Percentiles rank a stretch among this genome's conserved stretches.
phyloP scores from a whole-genome alignment of 148 eudicot genomes.

The Suaeda aralocaspica region DNA sequence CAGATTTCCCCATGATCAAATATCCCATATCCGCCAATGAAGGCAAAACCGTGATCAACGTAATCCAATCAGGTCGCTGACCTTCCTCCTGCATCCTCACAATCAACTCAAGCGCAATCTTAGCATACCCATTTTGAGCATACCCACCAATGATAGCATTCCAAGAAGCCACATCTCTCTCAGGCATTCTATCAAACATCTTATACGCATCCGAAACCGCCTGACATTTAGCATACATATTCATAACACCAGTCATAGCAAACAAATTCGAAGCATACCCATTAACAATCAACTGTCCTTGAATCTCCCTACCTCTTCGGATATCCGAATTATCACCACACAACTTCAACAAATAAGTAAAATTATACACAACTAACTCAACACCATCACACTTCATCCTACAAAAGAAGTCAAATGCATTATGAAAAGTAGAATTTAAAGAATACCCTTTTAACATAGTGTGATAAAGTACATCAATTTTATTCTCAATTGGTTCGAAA shows the following conservation, averaged over 20 bases:
- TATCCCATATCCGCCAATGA: slow-evolving; percentile 48
- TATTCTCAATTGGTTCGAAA: slow-evolving; percentile 43
- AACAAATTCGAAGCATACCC: slow-evolving; percentile 51
- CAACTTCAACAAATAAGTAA: slow-evolving; percentile 58
- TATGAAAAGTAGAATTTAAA: slow-evolving; percentile 27
- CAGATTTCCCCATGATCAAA: slow-evolving; percentile 40
- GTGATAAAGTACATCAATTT: slow-evolving; percentile 24
- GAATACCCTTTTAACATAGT: slow-evolving; percentile 42
- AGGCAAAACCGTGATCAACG: slow-evolving; percentile 56
- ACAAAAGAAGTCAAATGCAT: slow-evolving; percentile 39
- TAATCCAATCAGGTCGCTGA: slow-evolving; percentile 50
- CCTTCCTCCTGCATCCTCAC: slow-evolving; percentile 58
- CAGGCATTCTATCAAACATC: slow-evolving; percentile 78
- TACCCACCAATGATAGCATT: slow-evolving; percentile 66
- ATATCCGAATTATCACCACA: slow-evolving; percentile 53
- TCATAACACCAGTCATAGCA: slow-evolving; percentile 67
- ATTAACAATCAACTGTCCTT: slow-evolving; percentile 48
- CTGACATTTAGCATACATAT: slow-evolving; percentile 71
- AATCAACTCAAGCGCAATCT: slow-evolving; percentile 54
- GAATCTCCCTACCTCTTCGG: slow-evolving; percentile 58
- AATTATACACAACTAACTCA: slow-evolving; percentile 52
- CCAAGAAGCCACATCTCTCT: slow-evolving; percentile 76
- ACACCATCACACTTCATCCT: slow-evolving; percentile 56
- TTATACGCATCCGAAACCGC: slow-evolving; percentile 54
- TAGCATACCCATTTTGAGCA: slow-evolving; percentile 64